Conservation (phyloP, 345 rosid genomes). For the Pugionium dolabratum region DNA sequence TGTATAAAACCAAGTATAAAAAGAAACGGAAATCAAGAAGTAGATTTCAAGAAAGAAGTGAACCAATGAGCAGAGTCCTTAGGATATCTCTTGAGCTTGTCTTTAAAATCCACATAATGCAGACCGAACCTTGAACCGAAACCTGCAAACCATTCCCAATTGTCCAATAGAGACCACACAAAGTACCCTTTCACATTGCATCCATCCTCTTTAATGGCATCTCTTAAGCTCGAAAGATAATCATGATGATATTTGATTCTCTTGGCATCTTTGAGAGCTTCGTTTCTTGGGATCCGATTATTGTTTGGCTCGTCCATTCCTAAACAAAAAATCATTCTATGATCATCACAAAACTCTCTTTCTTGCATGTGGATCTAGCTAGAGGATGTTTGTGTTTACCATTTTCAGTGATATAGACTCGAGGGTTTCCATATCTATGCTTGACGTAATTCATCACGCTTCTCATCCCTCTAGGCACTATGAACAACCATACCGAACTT, state of each 20-base stretch:
- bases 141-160: constrained; percentile 97
- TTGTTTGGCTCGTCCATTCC: constrained; percentile 91
- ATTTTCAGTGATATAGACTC: constrained; percentile 55
- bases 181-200: constrained; percentile 96
- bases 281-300: constrained; percentile 46
- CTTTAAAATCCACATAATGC: constrained; percentile 76
- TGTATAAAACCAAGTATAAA: neutral
- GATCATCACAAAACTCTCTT: constrained; percentile 6
- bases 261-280: constrained; percentile 72
- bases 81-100: constrained; percentile 88
- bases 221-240: constrained; percentile 76
- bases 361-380: neutral
- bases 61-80: constrained; percentile 90
- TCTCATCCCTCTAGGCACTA: constrained; percentile 63
- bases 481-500: constrained; percentile 60
- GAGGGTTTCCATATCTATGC: constrained; percentile 52
- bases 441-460: constrained; percentile 60
- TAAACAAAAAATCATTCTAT: constrained; percentile 34
- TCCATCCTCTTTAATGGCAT: constrained; percentile 88
- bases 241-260: constrained; percentile 81
- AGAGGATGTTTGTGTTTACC: constrained; percentile 39
- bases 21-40: constrained; percentile 25
- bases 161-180: constrained; percentile 86
- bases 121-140: constrained; percentile 90
- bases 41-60: constrained; percentile 68